phyloP scores from a whole-genome alignment of 140 eudicot genomes.

The Flaveria floridana region DNA sequence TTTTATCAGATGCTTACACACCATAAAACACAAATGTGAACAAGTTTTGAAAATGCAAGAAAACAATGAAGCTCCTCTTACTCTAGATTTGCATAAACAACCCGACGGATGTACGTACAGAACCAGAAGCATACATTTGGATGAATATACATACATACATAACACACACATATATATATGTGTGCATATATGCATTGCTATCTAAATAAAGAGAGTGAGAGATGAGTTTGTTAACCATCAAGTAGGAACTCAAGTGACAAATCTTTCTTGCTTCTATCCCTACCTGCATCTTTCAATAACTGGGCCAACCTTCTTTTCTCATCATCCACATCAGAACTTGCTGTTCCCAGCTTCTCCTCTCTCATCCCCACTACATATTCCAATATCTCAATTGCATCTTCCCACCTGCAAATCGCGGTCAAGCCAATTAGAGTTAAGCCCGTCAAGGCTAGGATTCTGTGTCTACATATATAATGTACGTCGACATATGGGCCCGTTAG shows the following conservation, averaged over 20 bases:
- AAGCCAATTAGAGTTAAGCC: background rate
- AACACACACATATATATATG: background rate
- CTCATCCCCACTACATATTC: constrained; percentile 81
- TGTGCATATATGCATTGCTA: constrained; percentile 25
- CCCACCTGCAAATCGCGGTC: constrained; percentile 39
- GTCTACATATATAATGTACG: no score
- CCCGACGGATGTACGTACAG: constrained; percentile 22
- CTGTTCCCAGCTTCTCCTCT: constrained; percentile 98
- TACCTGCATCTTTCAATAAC: constrained; percentile 74
- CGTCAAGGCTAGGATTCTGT: background rate
- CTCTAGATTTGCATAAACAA: constrained; percentile 21
- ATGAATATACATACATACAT: background rate
- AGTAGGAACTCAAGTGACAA: constrained; percentile 79
- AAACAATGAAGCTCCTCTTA: background rate
- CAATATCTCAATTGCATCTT: constrained; percentile 80
- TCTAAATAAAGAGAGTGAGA: constrained; percentile 33
- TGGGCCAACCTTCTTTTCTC: constrained; percentile 66
- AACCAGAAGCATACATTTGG: constrained; percentile 33
- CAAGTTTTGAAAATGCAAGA: background rate
- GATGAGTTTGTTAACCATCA: constrained; percentile 33
- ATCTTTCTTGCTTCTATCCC: constrained; percentile 59
- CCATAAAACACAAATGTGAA: background rate
- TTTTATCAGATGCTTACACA: background rate
- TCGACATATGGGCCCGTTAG: no score
- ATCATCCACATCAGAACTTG: constrained; percentile 88